These are phyloP conservation scores for Nicotiana knightiana DNA, from an alignment of 257 asterid genomes.

Conservation along the genomic window DNA sequence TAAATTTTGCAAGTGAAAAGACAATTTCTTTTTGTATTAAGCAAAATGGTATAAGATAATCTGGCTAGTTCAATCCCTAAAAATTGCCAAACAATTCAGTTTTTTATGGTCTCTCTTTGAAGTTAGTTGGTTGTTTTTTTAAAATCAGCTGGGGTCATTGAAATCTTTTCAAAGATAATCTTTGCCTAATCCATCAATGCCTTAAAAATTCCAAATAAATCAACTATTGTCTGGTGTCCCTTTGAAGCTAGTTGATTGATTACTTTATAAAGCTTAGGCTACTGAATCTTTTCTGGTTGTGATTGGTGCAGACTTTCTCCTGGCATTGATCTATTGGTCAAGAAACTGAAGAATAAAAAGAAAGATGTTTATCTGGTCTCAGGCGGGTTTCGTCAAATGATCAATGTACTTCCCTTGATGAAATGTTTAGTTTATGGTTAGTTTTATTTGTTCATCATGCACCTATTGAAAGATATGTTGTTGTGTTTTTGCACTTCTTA, in stretches of 20 bases:
- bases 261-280: not conserved
- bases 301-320: constrained; percentile 65
- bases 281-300: not conserved
- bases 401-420: constrained; percentile 44
- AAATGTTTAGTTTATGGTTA: not conserved
- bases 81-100: not conserved
- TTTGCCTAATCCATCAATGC: not conserved
- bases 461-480: not conserved
- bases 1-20: not conserved
- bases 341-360: constrained; percentile 52
- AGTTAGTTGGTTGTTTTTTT: not conserved
- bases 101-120: not conserved
- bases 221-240: not conserved
- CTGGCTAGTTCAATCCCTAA: not conserved
- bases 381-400: constrained; percentile 96
- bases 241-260: not conserved
- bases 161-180: not conserved
- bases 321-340: constrained; percentile 73
- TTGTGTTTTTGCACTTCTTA: not conserved
- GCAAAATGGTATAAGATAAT: not conserved
- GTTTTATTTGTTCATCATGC: not conserved
- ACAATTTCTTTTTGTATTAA: not conserved
- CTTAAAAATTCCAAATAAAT: not conserved
- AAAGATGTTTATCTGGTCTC: constrained; percentile 70
- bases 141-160: not conserved